These are phyloP conservation scores for Tuctoria greenei DNA, from an alignment of 176 grass and related monocot species.

Conservation along the genomic window DNA sequence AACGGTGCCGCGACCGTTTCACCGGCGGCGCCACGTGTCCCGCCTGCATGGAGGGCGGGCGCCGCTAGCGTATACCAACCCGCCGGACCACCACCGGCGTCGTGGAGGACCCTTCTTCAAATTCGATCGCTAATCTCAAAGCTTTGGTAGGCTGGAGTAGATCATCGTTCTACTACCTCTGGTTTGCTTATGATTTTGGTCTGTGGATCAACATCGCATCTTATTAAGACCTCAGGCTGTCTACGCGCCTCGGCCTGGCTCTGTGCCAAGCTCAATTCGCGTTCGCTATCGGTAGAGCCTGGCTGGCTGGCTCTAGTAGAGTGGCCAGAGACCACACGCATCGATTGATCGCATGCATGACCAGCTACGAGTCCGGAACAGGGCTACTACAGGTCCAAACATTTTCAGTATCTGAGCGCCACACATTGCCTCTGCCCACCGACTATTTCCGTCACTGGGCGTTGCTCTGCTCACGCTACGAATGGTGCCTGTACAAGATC, in stretches of 20 bases:
- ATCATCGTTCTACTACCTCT: too few relatives aligned
- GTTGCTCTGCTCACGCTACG: slow-evolving; percentile 31
- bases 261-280: neutral
- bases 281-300: neutral
- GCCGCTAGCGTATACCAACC: neutral
- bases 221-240: too few relatives aligned
- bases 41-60: neutral
- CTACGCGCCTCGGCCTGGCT: too few relatives aligned
- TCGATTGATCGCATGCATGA: neutral
- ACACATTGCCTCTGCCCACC: neutral
- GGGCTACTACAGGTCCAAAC: neutral
- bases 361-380: neutral
- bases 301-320: neutral
- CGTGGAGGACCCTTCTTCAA: neutral
- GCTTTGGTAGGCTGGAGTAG: too few relatives aligned
- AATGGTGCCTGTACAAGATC: neutral
- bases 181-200: neutral
- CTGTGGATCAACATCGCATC: neutral
- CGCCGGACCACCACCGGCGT: neutral
- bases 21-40: slow-evolving; percentile 13
- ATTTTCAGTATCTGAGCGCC: neutral
- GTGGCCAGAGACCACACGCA: slow-evolving; percentile 19
- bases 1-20: too few relatives aligned
- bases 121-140: neutral
- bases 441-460: neutral